A percentile compares a stretch with the other conserved stretches of the same genome.
phyloP scores from a whole-genome alignment of 2,329 filamentous ascomycete species.

The Epichloe uncinata region DNA sequence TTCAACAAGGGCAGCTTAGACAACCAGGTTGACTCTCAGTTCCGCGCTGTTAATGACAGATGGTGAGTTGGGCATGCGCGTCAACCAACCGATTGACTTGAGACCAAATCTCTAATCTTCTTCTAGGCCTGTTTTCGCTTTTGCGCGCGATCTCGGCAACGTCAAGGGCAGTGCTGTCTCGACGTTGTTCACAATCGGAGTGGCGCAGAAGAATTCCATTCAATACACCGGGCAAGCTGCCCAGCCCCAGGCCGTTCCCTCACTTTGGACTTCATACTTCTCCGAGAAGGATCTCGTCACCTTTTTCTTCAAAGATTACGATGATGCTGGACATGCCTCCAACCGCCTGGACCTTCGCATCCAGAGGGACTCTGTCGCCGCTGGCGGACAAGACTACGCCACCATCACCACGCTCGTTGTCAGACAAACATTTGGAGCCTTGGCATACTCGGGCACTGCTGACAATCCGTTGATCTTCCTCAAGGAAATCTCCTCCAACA shows the following conservation, averaged over 20 bases:
- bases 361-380: conserved; percentile 49
- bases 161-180: conserved; percentile 25
- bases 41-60: conserved; percentile 28
- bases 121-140: conserved; percentile 63
- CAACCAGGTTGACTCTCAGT: conserved; percentile 51
- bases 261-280: conserved; percentile 63
- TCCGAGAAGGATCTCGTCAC: conserved; percentile 48
- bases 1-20: conserved; percentile 45
- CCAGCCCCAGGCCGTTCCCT: conserved; percentile 49
- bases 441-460: conserved; percentile 57
- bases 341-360: conserved; percentile 56
- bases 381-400: conserved; percentile 59
- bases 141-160: conserved; percentile 46
- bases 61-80: conserved; percentile 15
- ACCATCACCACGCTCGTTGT: conserved; percentile 65
- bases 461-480: conserved; percentile 64
- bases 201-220: conserved; percentile 64
- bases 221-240: conserved; percentile 58
- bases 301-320: conserved; percentile 67
- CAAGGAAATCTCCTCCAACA: conserved; percentile 82
- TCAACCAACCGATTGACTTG: not conserved
- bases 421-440: conserved; percentile 68
- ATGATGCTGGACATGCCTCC: conserved; percentile 42
- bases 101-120: conserved; percentile 1
- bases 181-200: conserved; percentile 60